Evolutionary conservation across 1,284 basidiomycete genomes (phyloP).

Genomic region (Amylostereum areolatum): DNA sequence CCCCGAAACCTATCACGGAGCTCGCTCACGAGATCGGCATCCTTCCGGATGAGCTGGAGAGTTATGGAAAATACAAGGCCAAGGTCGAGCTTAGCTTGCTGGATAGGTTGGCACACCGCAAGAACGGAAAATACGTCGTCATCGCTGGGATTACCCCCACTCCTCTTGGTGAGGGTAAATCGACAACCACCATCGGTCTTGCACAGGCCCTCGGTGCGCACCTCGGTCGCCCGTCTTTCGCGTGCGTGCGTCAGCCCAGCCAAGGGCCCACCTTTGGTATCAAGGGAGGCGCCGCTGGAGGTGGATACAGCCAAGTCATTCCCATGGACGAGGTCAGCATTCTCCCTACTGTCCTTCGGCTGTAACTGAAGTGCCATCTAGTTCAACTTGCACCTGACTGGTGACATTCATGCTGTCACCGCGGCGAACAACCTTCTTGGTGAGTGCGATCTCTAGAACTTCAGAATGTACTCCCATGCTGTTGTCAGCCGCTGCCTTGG

Average conservation of each 20-base stretch:
- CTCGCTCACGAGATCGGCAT: slow-evolving; percentile 91
- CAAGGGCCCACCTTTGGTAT: slow-evolving; percentile 99
- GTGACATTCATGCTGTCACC: slow-evolving; percentile 97
- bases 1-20: slow-evolving; percentile 81
- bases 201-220: slow-evolving; percentile 97
- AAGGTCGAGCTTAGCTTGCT: slow-evolving; percentile 92
- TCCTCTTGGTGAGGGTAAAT: slow-evolving; percentile 97
- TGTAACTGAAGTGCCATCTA: slow-evolving; percentile 20
- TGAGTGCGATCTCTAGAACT: slow-evolving; percentile 22
- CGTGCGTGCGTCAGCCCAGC: slow-evolving; percentile 98
- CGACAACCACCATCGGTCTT: slow-evolving; percentile 96
- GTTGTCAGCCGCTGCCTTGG: slow-evolving; percentile 81
- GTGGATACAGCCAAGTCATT: slow-evolving; percentile 98
- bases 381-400: slow-evolving; percentile 96
- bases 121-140: slow-evolving; percentile 96
- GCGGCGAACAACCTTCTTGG: slow-evolving; percentile 96
- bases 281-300: slow-evolving; percentile 98
- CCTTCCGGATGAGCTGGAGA: slow-evolving; percentile 84
- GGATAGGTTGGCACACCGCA: slow-evolving; percentile 79
- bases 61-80: slow-evolving; percentile 95
- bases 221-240: slow-evolving; percentile 88
- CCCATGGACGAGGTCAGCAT: slow-evolving; percentile 90
- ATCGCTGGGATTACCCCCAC: slow-evolving; percentile 98
- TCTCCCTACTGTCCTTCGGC: not conserved
- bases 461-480: not conserved